phyloP scores from a whole-genome alignment of 2,329 filamentous ascomycete species.

The Fusarium continuum region DNA sequence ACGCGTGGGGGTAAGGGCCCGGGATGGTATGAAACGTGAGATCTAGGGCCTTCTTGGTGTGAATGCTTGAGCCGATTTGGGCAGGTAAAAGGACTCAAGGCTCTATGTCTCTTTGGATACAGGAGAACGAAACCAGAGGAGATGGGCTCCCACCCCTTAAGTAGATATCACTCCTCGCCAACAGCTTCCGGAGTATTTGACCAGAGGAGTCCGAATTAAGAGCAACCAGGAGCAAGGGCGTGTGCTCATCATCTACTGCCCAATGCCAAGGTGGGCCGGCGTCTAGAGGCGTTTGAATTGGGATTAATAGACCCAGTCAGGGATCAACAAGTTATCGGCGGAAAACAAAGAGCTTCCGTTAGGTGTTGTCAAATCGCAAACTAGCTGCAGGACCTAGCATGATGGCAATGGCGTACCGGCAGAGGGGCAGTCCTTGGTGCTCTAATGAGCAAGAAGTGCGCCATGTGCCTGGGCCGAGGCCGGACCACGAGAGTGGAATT shows the following conservation, averaged over 20 bases:
- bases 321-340: conserved; percentile 42
- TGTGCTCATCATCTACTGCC: conserved; percentile 38
- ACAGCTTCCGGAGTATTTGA: conserved; percentile 22
- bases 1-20: conserved; percentile 42
- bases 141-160: conserved; percentile 44
- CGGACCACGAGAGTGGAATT: conserved; percentile 29
- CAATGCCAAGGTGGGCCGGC: conserved; percentile 39
- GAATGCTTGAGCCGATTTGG: conserved; percentile 24
- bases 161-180: conserved; percentile 37
- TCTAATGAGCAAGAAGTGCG: conserved; percentile 28
- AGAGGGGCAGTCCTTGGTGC: conserved; percentile 21
- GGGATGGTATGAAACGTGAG: conserved; percentile 33
- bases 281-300: conserved; percentile 31
- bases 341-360: conserved; percentile 34
- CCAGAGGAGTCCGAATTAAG: conserved; percentile 30
- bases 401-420: conserved; percentile 27
- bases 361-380: conserved; percentile 38
- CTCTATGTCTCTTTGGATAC: conserved; percentile 27
- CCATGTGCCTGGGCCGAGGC: conserved; percentile 42
- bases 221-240: conserved; percentile 30
- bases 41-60: conserved; percentile 22
- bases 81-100: conserved; percentile 8
- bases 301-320: conserved; percentile 40
- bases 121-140: conserved; percentile 16
- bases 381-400: conserved; percentile 37